phyloP scores from a whole-genome alignment of 805 yeast species.

The Metschnikowia continentalis region DNA sequence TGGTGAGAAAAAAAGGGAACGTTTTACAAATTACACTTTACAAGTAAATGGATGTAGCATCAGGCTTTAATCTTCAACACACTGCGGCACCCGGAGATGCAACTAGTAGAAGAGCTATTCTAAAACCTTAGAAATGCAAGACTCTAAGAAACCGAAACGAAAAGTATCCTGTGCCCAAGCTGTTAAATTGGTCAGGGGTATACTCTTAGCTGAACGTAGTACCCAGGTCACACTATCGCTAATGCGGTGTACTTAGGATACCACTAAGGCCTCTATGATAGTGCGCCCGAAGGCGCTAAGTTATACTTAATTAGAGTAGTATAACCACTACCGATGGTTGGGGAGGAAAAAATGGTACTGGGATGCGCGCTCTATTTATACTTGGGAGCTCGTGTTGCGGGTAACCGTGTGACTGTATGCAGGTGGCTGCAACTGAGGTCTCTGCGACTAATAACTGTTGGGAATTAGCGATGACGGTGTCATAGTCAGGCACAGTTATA shows the following conservation, averaged over 20 bases:
- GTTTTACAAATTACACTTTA: not conserved
- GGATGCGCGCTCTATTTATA: constrained; percentile 14
- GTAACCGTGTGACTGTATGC: constrained; percentile 11
- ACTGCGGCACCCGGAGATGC: constrained; percentile 20
- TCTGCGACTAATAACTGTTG: not conserved
- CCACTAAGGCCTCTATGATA: constrained; percentile 40
- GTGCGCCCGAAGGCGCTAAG: constrained; percentile 37
- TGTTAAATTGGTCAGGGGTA: constrained; percentile 65
- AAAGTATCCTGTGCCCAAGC: constrained; percentile 66
- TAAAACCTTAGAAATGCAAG: constrained; percentile 30
- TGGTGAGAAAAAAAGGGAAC: too few relatives aligned
- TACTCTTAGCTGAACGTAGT: constrained; percentile 59
- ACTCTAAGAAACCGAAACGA: constrained; percentile 76
- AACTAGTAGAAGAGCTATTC: constrained; percentile 30
- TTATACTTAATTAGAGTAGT: constrained; percentile 63
- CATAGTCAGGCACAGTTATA: too few relatives aligned
- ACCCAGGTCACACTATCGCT: constrained; percentile 42
- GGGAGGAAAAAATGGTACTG: constrained; percentile 9
- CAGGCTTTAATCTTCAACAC: constrained; percentile 45
- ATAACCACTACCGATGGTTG: constrained; percentile 78
- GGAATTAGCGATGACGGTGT: too few relatives aligned
- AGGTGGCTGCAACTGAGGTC: constrained; percentile 8
- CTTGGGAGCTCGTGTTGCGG: constrained; percentile 8
- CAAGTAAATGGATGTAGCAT: constrained; percentile 41
- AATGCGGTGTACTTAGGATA: constrained; percentile 38